Evolutionary conservation across 129 eudicot genomes (phyloP).

Genomic region (Chrysanthemum seticuspe): DNA sequence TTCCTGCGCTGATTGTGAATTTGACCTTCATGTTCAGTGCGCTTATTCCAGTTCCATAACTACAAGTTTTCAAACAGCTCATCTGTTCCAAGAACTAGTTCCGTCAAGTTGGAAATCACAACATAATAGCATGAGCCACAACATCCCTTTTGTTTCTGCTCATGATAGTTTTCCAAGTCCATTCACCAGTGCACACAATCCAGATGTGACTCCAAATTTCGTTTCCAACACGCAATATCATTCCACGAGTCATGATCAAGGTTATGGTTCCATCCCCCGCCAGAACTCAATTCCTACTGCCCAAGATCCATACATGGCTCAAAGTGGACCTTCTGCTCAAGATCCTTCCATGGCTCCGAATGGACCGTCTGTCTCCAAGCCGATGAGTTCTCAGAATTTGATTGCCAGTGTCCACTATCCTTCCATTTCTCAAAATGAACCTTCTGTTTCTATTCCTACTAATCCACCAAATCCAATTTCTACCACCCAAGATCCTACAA

Average conservation of each 20-base stretch:
- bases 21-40: slow-evolving; percentile 74
- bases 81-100: slow-evolving; percentile 32
- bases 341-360: not conserved
- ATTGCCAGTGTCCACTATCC: slow-evolving; percentile 4
- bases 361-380: slow-evolving; percentile 1
- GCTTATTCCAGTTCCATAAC: slow-evolving; percentile 33
- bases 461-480: not conserved
- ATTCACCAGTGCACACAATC: not conserved
- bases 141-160: slow-evolving; percentile 12
- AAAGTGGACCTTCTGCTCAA: not conserved
- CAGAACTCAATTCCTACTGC: slow-evolving; percentile 6
- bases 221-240: slow-evolving; percentile 14
- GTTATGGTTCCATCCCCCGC: slow-evolving; percentile 9
- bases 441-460: slow-evolving; percentile 22
- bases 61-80: slow-evolving; percentile 31
- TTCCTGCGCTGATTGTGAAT: slow-evolving; percentile 59
- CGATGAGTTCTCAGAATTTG: slow-evolving; percentile 2
- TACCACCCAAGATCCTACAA: not conserved
- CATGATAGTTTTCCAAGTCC: slow-evolving; percentile 20
- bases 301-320: slow-evolving; percentile 18
- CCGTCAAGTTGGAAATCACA: slow-evolving; percentile 38
- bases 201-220: not conserved
- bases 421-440: slow-evolving; percentile 10
- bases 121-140: slow-evolving; percentile 26
- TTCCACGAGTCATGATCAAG: slow-evolving; percentile 13